Percentiles rank a stretch among this genome's conserved stretches.
These are phyloP conservation scores for Vitis rupestris DNA, from an alignment of 164 flowering plant genomes.

Conservation along the genomic window DNA sequence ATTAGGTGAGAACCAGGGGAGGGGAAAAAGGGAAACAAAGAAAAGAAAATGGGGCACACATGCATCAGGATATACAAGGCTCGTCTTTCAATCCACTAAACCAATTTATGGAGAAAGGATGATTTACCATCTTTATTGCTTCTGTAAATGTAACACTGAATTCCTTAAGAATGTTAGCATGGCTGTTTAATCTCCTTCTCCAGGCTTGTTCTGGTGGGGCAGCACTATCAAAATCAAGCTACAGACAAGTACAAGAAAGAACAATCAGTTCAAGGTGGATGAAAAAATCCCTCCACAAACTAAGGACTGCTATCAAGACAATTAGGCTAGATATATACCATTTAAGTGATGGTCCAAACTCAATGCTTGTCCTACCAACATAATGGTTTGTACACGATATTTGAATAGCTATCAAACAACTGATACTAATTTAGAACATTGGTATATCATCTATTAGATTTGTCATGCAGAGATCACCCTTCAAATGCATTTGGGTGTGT, in stretches of 20 bases:
- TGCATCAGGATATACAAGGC: background rate
- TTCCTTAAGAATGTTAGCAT: slow-evolving; percentile 85
- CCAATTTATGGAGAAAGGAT: slow-evolving; percentile 4
- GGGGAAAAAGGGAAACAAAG: background rate
- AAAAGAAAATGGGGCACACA: background rate
- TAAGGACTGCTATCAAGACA: too few species aligned
- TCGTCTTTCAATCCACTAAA: background rate
- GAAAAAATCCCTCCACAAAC: background rate
- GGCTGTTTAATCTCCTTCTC: slow-evolving; percentile 91
- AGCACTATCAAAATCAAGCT: slow-evolving; percentile 93
- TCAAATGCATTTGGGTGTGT: too few species aligned
- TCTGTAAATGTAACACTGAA: slow-evolving; percentile 91
- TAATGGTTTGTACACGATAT: too few species aligned
- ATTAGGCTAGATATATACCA: too few species aligned
- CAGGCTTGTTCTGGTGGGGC: slow-evolving; percentile 93
- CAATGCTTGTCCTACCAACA: too few species aligned
- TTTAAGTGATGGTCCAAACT: too few species aligned
- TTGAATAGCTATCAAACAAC: too few species aligned
- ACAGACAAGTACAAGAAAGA: slow-evolving; percentile 13
- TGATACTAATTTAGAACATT: too few species aligned
- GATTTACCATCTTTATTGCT: slow-evolving; percentile 80
- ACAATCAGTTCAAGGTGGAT: background rate
- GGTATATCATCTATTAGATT: too few species aligned
- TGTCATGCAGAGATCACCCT: too few species aligned
- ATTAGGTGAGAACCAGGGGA: background rate